A percentile compares a stretch with the other conserved stretches of the same genome.
Conservation (phyloP, 2,329 filamentous ascomycete genomes). For the Passalora sequoiae region DNA sequence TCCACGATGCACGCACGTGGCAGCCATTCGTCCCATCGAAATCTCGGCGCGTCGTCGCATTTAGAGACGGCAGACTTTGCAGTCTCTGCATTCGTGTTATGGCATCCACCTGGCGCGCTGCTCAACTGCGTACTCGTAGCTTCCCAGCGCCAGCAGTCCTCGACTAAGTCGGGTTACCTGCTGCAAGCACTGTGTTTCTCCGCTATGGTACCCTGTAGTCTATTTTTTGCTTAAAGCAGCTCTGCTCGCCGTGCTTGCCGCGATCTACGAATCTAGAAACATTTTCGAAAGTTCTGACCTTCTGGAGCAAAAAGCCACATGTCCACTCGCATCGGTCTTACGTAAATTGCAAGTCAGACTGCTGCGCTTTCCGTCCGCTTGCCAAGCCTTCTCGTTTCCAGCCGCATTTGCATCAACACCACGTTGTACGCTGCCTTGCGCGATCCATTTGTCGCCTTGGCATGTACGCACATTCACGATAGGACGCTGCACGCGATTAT, state of each 20-base stretch:
- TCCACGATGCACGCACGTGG: conserved; percentile 5
- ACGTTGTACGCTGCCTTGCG: too few species aligned
- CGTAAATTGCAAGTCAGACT: conserved; percentile 8
- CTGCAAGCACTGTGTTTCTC: too few species aligned
- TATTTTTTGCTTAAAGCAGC: too few species aligned
- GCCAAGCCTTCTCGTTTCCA: neutral
- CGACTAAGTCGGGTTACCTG: too few species aligned
- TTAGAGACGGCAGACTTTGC: neutral
- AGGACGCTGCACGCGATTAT: conserved; percentile 7
- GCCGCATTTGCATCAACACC: too few species aligned
- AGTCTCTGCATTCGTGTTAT: conserved; percentile 1
- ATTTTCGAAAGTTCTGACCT: conserved; percentile 17
- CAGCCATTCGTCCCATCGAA: conserved; percentile 4
- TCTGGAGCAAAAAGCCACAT: conserved; percentile 13
- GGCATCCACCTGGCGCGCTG: neutral
- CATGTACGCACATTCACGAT: conserved; percentile 7
- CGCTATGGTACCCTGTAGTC: too few species aligned
- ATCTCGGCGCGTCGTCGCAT: neutral
- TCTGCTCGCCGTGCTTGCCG: conserved; percentile 17
- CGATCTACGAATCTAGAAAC: conserved; percentile 21
- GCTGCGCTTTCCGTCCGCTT: conserved; percentile 3
- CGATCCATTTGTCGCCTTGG: too few species aligned
- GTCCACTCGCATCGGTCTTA: conserved; percentile 13
- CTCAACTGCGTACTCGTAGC: neutral
- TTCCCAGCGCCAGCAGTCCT: neutral